Evolutionary conservation across 2,329 filamentous ascomycete species (phyloP), one percentile per base, ranked within the genome.

Genomic region (Diaporthe ilicicola): DNA sequence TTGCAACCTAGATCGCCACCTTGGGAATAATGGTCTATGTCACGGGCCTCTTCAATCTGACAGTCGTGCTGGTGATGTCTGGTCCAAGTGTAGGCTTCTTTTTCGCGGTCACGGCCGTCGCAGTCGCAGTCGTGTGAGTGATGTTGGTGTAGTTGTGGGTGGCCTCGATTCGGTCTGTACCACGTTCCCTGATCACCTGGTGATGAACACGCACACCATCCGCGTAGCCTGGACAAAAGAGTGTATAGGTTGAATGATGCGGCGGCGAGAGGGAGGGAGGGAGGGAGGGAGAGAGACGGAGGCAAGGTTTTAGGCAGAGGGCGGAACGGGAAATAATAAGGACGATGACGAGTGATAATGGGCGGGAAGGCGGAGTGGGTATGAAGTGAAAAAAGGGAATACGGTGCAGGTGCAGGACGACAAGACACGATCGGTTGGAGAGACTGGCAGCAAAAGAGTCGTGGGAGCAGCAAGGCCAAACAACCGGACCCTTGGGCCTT

Each of bases 201-300:
- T 53, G 56, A 39, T 46, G 50, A 51, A 37, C 6, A n/a, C 53
- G 27, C 39, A 48, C 22, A 48, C 55, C 62, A 55, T 65, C 50
- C 62, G 46, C 56, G 59, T 39, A 54, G 59, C 64, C 48, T 71
- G 64, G 55, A 54, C 64, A 71, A 73, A 68, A 69, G 71, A 73
- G 65, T 54, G 71, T 73, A 73, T 71, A 66, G 69, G 48, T 67
- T 59, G 64, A 53, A 55, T 44, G 37, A 53, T 56, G 50, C 56
- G 69, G 64, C 62, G 67, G 34, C 46, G 62, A 53, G 61, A 48
- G 32, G 64, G 56, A 42, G 56, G 46, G 61, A 48, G 32, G 64
- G 56, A 42, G 56, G 46, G 15, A 34, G 53, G 17, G 27, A 39
- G 50, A 54, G 53, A 39, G 10, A 22, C n/a, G 42, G 42, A 12